Conservation (phyloP, 495 filamentous ascomycete species). For the Aspergillus egyptiacus region DNA sequence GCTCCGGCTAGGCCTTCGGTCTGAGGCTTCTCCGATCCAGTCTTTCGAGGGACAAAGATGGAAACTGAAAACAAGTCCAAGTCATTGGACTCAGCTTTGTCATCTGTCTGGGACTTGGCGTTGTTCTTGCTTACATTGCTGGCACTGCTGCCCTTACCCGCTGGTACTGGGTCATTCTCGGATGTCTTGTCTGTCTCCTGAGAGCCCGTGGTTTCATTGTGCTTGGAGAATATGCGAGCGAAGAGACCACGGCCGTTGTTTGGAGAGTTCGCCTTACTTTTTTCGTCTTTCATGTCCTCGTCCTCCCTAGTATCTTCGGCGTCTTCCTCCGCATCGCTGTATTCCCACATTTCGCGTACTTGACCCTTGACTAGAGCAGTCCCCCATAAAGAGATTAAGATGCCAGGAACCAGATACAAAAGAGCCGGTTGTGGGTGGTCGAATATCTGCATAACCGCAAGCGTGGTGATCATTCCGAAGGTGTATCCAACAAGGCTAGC, state of each 20-base stretch:
- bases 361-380: conserved; percentile 71
- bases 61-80: conserved; percentile 33
- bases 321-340: conserved; percentile 58
- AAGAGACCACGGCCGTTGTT: conserved; percentile 22
- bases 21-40: conserved; percentile 9
- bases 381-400: conserved; percentile 69
- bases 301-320: conserved; percentile 14
- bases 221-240: conserved; percentile 25
- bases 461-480: conserved; percentile 69
- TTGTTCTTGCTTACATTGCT: conserved; percentile 2
- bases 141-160: neutral
- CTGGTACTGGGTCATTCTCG: conserved; percentile 7
- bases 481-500: conserved; percentile 74
- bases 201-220: conserved; percentile 2
- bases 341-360: conserved; percentile 67
- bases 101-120: neutral
- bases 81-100: conserved; percentile 12
- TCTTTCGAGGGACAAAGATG: conserved; percentile 28
- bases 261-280: conserved; percentile 20
- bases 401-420: conserved; percentile 86
- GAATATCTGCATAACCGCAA: conserved; percentile 70
- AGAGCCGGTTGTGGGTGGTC: conserved; percentile 86
- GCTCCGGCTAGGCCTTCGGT: neutral
- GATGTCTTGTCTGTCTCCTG: conserved; percentile 5
- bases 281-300: conserved; percentile 18